phyloP scores from a whole-genome alignment of 176 grass and related monocot genomes.

The Miscanthus lutarioriparius region DNA sequence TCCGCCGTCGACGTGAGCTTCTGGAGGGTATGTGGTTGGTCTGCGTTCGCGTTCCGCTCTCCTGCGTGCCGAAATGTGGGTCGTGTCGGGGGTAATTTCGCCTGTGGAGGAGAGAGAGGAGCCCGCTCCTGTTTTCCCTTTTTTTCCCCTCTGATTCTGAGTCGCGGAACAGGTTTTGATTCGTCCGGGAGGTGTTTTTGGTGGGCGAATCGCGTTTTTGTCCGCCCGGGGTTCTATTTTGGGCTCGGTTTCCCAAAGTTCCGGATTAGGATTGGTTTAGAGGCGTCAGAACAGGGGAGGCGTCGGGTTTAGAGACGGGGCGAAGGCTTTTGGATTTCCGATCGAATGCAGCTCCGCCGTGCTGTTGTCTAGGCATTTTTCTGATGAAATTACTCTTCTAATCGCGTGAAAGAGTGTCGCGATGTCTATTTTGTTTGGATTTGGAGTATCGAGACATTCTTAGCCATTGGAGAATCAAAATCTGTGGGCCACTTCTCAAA shows the following conservation, averaged over 20 bases:
- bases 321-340: neutral
- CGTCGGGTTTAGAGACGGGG: neutral
- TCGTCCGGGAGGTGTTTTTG: neutral
- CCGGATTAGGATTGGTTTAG: neutral
- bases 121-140: neutral
- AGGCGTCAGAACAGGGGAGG: neutral
- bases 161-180: neutral
- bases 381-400: neutral
- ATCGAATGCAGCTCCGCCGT: neutral
- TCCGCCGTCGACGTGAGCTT: conserved; percentile 2
- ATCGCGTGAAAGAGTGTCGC: neutral
- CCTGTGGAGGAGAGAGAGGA: neutral
- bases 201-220: neutral
- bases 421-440: conserved; percentile 10
- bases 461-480: neutral
- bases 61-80: conserved; percentile 25
- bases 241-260: neutral
- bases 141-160: fast-evolving
- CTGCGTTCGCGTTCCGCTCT: neutral
- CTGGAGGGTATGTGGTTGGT: neutral
- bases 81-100: neutral
- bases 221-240: neutral
- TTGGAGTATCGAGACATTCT: neutral
- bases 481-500: neutral
- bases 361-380: neutral